phyloP scores from a whole-genome alignment of 805 yeast genomes.

The Suhomyces kilbournensis region DNA sequence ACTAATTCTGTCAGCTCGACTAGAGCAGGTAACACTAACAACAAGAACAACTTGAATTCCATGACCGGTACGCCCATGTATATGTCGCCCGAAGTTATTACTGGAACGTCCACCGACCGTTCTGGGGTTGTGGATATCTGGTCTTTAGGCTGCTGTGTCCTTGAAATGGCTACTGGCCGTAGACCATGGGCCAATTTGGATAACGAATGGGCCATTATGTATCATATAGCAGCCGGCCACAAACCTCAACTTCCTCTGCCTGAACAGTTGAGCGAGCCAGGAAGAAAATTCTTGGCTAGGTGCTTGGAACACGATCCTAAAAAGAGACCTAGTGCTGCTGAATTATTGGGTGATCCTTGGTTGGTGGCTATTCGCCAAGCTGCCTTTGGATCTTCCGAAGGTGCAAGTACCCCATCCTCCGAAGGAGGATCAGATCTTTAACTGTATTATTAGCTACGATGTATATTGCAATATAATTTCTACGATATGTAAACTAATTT shows the following conservation, averaged over 20 bases:
- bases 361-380: constrained; percentile 65
- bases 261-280: constrained; percentile 75
- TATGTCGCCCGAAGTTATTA: constrained; percentile 96
- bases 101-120: constrained; percentile 62
- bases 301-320: constrained; percentile 83
- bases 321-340: constrained; percentile 79
- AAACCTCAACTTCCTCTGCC: constrained; percentile 77
- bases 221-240: constrained; percentile 94
- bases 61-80: constrained; percentile 98
- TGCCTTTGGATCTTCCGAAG: constrained; percentile 52
- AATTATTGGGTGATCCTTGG: constrained; percentile 87
- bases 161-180: constrained; percentile 95
- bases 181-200: constrained; percentile 96
- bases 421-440: constrained; percentile 19
- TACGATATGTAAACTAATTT: too few relatives aligned
- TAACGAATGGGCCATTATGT: constrained; percentile 98
- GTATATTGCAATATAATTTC: too few relatives aligned
- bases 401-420: constrained; percentile 34
- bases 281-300: constrained; percentile 65
- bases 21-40: neutral
- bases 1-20: neutral
- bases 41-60: constrained; percentile 33
- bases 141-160: constrained; percentile 94
- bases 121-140: constrained; percentile 82
- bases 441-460: too few relatives aligned